A percentile compares a stretch with the other conserved stretches of the same genome.
phyloP scores from a whole-genome alignment of 495 filamentous ascomycete genomes.

The Annulohypoxylon nitens region DNA sequence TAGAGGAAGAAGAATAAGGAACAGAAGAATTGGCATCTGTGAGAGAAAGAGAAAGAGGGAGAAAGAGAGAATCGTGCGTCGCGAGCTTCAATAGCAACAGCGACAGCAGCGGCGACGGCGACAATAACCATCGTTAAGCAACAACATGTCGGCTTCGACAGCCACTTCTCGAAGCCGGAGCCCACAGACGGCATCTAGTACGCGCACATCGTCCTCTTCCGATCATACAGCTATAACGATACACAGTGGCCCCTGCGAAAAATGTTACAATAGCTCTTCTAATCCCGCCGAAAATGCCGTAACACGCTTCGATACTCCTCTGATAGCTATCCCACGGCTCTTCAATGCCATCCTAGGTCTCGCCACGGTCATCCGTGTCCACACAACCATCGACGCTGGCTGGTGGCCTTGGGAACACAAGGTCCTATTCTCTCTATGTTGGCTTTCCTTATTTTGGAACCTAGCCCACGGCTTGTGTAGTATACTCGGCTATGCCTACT shows the following conservation, averaged over 20 bases:
- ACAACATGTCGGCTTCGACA: conserved; percentile 38
- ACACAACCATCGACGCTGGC: conserved; percentile 48
- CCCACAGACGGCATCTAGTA: conserved; percentile 37
- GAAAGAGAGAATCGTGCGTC: conserved; percentile 17
- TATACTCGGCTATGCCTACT: conserved; percentile 46
- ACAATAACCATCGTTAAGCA: conserved; percentile 7
- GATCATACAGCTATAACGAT: conserved; percentile 30
- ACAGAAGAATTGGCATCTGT: no score
- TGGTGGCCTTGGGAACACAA: conserved; percentile 52
- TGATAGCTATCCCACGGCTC: conserved; percentile 46
- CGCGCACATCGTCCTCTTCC: conserved; percentile 37
- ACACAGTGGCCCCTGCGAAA: conserved; percentile 44
- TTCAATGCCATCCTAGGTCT: conserved; percentile 44
- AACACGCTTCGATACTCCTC: conserved; percentile 46
- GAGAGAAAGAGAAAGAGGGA: neutral
- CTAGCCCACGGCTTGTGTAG: conserved; percentile 38
- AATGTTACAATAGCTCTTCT: conserved; percentile 24
- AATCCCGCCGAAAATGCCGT: conserved; percentile 20
- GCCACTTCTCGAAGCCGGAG: conserved; percentile 47
- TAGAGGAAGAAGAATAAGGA: no score
- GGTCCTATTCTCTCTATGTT: conserved; percentile 46
- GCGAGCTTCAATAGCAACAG: conserved; percentile 1
- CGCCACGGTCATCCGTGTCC: conserved; percentile 44
- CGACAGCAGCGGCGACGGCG: conserved; percentile 10
- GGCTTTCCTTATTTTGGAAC: conserved; percentile 47